A percentile compares a stretch with the other conserved stretches of the same genome.
Evolutionary conservation across 768 basidiomycete species (phyloP).

Genomic region (Suillus bovinus): DNA sequence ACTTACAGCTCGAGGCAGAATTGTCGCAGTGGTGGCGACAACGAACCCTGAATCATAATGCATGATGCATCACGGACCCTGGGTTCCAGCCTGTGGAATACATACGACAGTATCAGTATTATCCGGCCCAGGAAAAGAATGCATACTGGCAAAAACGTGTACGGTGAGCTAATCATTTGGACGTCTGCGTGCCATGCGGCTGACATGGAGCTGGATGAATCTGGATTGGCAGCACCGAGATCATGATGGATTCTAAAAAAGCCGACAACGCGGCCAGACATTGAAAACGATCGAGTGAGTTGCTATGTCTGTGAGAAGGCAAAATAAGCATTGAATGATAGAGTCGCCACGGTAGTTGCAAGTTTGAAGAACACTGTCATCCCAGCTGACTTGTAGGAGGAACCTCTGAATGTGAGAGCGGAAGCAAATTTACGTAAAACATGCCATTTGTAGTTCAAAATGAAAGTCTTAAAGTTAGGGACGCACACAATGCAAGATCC

Average conservation of each 20-base stretch:
- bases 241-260: background rate
- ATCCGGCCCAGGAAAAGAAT: background rate
- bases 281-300: background rate
- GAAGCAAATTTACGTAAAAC: slow-evolving; percentile 12
- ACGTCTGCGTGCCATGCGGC: background rate
- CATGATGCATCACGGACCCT: too few species aligned
- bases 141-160: background rate
- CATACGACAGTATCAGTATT: background rate
- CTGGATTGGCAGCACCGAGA: too few species aligned
- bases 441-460: slow-evolving; percentile 4
- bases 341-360: too few species aligned
- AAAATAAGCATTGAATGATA: too few species aligned
- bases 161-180: background rate
- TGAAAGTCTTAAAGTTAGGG: slow-evolving; percentile 2
- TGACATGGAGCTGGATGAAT: background rate
- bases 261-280: background rate
- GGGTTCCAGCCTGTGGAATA: too few species aligned
- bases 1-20: background rate
- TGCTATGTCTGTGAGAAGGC: background rate
- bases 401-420: slow-evolving; percentile 8
- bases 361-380: background rate
- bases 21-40: background rate
- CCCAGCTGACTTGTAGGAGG: too few species aligned
- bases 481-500: background rate
- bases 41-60: background rate